Evolutionary conservation across 1,284 basidiomycete genomes (phyloP), one percentile per base, ranked within the genome.

Genomic region (Cryptococcus sp.): DNA sequence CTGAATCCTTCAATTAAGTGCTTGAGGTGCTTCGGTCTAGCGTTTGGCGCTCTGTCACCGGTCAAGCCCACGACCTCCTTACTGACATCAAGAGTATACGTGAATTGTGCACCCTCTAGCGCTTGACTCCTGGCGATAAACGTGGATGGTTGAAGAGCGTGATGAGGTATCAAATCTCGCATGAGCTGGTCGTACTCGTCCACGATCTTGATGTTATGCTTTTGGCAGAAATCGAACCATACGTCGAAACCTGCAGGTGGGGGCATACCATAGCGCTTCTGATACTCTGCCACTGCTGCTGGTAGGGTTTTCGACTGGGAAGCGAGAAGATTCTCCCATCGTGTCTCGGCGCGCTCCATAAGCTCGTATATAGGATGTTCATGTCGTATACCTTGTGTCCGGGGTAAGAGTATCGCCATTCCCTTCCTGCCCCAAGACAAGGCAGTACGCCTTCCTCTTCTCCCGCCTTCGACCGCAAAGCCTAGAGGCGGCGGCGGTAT

Each of bases 151-250:
- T 58, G 47, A 5, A 78, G 65, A 0, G 77, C 75, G 51, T 75
- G 72, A 64, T 77, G 76, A 1, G 74, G 70, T 34, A 77, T 49
- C 0, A 78, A 26, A 58, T 77, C 76, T 47, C 67, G 65, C 72
- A 76, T 75, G 61, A 77, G 69, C 48, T 73, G 69, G 59, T 78
- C 75, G 62, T 74, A 79, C 53, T 76, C 92, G 77, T 97, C 93
- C 6, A 91, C 81, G 77, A 97, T 85, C 67, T 86, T 85, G 60
- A 92, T 86, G 20, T 84, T 80, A 68, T 89, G 82, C 50, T 85
- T 80, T 74, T 83, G 78, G 34, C 87, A 87, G 75, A 92, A 96
- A 49, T 78, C 68, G 57, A 72, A 81, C 77, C 77, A 79, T 10
- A 57, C 56, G 56, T 80, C 79, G 63, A 80, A 81, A 0, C 80